Base-by-base conservation (phyloP, 306 rosid genomes). In the Ormosia semicastrata region DNA sequence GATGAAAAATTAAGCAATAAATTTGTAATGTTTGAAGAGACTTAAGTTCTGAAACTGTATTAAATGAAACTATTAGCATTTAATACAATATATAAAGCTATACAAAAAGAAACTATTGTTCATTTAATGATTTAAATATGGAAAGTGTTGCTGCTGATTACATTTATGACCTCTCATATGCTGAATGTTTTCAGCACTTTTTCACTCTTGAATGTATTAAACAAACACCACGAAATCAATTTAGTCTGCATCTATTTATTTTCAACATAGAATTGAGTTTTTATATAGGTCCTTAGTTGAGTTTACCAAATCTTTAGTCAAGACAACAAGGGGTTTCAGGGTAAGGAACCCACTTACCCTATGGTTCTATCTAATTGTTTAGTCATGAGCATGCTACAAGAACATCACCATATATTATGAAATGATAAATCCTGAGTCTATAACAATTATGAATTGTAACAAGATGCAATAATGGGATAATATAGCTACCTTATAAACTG, bases 401-500 rank as follows among this genome's bases (percentile, higher is more conserved):
- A 52, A 65, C 73, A 63, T 62, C 66, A 64, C 63, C 63, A 82
- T 44, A 41, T 41, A 57, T 30, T 32, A 14, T 18, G 67, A 52
- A 58, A 66, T 9, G 50, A 59, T 46, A 46, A 56, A 66, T 47
- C 54, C 30, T 24, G 46, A 17, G 50, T 69, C 50, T 17, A 73
- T 56, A 82, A 57, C 60, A 70, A 72, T 10, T 30, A 66, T 30
- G 46, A 69, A 59, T 49, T 40, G 69, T 47, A 59, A 68, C 56
- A 73, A 50, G 73, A 59, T 59, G 49, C 46, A 58, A 79, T 6
- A 73, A 11, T 4, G 29, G 32, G 47, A 66, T 73, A 44, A 50
- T 14, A 76, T 50, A 15, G 9, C 59, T 58, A 87, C 90, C 90
- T 87, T 87, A 54, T 81, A 87, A 57, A 87, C 80, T 63, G 88